Evolutionary conservation across 495 filamentous ascomycete species (phyloP).

Genomic region (Xylona heveae): DNA sequence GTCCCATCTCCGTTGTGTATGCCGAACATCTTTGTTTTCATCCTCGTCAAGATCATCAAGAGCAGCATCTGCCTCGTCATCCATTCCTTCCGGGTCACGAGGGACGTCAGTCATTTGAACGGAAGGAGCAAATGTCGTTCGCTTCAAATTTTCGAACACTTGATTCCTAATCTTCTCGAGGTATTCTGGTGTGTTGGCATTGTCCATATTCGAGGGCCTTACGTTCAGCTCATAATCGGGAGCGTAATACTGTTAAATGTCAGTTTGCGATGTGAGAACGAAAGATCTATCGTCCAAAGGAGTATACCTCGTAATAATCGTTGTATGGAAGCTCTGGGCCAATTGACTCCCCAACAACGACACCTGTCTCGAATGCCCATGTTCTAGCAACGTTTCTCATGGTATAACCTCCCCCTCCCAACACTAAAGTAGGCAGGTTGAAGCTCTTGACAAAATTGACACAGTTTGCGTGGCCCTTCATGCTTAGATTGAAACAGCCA

Average conservation of each 20-base stretch:
- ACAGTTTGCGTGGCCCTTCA: slow-evolving; percentile 94
- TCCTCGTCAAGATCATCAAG: slow-evolving; percentile 82
- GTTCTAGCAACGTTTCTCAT: slow-evolving; percentile 97
- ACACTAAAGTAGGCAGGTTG: slow-evolving; percentile 69
- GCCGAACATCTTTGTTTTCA: slow-evolving; percentile 64
- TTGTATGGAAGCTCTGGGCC: slow-evolving; percentile 76
- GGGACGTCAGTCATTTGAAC: slow-evolving; percentile 95
- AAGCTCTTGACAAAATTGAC: slow-evolving; percentile 91
- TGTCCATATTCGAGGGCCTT: slow-evolving; percentile 95
- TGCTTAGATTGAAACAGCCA: slow-evolving; percentile 95
- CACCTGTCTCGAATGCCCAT: slow-evolving; percentile 92
- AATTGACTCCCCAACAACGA: slow-evolving; percentile 66
- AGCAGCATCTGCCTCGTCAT: slow-evolving; percentile 74
- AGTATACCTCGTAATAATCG: slow-evolving; percentile 85
- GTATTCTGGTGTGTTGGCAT: slow-evolving; percentile 86
- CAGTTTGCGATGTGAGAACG: neutral
- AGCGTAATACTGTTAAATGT: slow-evolving; percentile 58
- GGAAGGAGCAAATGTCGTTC: slow-evolving; percentile 70
- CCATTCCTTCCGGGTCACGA: slow-evolving; percentile 45
- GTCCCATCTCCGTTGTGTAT: slow-evolving; percentile 71
- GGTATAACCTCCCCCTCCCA: slow-evolving; percentile 93
- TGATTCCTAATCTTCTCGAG: slow-evolving; percentile 85
- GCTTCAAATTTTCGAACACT: slow-evolving; percentile 81
- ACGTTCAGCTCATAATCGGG: slow-evolving; percentile 94
- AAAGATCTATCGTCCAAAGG: neutral